Percentiles rank a stretch among this genome's conserved stretches.
These are phyloP conservation scores for Desmodesmus armatus DNA, from an alignment of 139 green algal species.

Conservation along the genomic window DNA sequence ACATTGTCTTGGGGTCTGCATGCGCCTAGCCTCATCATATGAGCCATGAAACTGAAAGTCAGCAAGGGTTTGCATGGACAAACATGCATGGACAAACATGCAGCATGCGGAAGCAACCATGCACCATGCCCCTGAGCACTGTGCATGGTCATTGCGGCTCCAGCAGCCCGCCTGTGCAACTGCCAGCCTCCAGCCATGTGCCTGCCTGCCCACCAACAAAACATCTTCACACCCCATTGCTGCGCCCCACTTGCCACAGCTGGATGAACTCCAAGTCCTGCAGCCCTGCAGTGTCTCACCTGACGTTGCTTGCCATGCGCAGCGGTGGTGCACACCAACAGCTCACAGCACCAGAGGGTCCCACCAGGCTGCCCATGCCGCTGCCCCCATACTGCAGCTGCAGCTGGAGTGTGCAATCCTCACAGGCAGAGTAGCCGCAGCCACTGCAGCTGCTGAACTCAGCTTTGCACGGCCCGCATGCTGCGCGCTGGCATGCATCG, in stretches of 20 bases:
- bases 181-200: background rate
- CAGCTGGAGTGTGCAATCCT: conserved; percentile 18
- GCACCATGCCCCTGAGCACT: too few species aligned
- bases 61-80: background rate
- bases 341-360: background rate
- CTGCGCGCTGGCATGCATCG: conserved; percentile 23
- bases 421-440: conserved; percentile 34
- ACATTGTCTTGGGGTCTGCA: background rate
- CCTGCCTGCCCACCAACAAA: background rate
- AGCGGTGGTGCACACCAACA: conserved; percentile 34
- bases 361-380: background rate
- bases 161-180: background rate
- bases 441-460: conserved; percentile 7
- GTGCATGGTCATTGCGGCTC: background rate
- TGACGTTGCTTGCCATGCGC: conserved; percentile 15
- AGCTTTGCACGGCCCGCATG: conserved; percentile 14
- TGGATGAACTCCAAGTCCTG: background rate
- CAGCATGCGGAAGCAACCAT: background rate
- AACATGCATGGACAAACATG: background rate
- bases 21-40: background rate
- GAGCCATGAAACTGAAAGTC: background rate
- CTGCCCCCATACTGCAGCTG: background rate
- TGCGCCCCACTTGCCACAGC: background rate
- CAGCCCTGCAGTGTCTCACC: background rate
- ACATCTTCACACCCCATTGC: background rate